These are phyloP conservation scores for Lanmaoa pseudosensibilis DNA, from an alignment of 768 basidiomycete genomes.

Conservation along the genomic window DNA sequence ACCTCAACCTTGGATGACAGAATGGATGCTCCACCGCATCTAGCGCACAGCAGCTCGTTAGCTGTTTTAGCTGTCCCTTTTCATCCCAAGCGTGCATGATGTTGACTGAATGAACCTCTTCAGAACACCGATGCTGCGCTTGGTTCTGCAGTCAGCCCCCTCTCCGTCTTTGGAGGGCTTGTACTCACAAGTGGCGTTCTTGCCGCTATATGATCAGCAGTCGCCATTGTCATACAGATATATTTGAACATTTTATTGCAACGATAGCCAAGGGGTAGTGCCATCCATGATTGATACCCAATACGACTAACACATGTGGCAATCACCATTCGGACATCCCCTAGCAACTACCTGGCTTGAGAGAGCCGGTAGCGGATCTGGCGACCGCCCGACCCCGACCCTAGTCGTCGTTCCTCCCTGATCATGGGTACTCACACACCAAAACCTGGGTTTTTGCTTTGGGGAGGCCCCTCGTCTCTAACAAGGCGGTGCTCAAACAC, in stretches of 20 bases:
- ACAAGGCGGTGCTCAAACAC: conserved; percentile 34
- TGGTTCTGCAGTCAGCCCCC: conserved; percentile 16
- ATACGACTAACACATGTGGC: not conserved
- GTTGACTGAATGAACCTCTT: not conserved
- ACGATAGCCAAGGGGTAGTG: too few relatives aligned
- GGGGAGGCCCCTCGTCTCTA: conserved; percentile 61
- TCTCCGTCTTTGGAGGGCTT: conserved; percentile 24
- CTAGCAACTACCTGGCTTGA: conserved; percentile 74
- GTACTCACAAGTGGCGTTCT: conserved; percentile 25
- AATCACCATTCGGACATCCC: conserved; percentile 55
- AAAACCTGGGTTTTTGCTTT: conserved; percentile 58
- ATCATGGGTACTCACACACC: conserved; percentile 59
- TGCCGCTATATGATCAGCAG: conserved; percentile 17
- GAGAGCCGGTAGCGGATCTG: conserved; percentile 51
- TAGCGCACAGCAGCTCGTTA: conserved; percentile 24
- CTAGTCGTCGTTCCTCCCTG: conserved; percentile 44
- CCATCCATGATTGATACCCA: conserved; percentile 2
- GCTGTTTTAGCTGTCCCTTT: conserved; percentile 6
- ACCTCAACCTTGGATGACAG: conserved; percentile 26
- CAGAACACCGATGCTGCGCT: conserved; percentile 25
- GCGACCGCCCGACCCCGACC: conserved; percentile 33
- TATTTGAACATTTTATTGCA: conserved; percentile 18
- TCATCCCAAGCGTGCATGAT: not conserved
- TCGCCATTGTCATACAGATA: not conserved
- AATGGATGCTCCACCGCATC: conserved; percentile 25